Evolutionary conservation across 208 protist genomes (phyloP), one percentile per base, ranked within the genome.

Genomic region (Eutreptiella sp.): DNA sequence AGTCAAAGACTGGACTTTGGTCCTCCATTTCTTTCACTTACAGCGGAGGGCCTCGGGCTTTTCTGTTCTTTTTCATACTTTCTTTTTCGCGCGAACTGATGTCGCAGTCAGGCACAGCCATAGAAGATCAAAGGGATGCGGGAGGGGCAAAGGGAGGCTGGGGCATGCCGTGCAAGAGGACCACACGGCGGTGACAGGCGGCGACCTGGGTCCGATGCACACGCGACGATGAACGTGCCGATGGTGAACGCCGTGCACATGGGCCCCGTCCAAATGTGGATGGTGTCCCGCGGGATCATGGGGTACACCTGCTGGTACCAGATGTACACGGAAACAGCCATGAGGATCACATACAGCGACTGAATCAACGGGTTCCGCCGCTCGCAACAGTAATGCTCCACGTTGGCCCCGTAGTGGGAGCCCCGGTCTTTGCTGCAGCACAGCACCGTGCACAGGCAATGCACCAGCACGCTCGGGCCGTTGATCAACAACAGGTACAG

Each of bases 361-460:
- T 88, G 77, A 65, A 91, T 85, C 42, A 80, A 69, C 65, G 77
- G 84, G 60, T 93, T 81, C 19, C 81, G 76, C 43, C 84, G 72
- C 27, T 63, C 38, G 5, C 81, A 52, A 5, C 67, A 69, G 63
- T 81, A 61, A 1, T 77, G 55, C 11, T 46, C 31, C 54, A 66
- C 81, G 24, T 62, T 61, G 4, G 54, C 61, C 58, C 75, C 85
- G 31, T 46, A 53, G 27, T 38, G 38, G 2, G 62, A 55, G 11
- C 80, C 77, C 38, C 71, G 62, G 0, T 38, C 60, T 41, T 81
- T 73, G 38, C 70, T 73, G 54, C 76, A 80, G 28, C 75, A 52
- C 52, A 66, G 70, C 29, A 32, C 79, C 73, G 60, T 73, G 77
- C 41, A 72, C 81, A 54, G 62, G 73, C 24, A 77, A 78, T 33